phyloP scores from a whole-genome alignment of 345 rosid genomes.

The Populus tremula region DNA sequence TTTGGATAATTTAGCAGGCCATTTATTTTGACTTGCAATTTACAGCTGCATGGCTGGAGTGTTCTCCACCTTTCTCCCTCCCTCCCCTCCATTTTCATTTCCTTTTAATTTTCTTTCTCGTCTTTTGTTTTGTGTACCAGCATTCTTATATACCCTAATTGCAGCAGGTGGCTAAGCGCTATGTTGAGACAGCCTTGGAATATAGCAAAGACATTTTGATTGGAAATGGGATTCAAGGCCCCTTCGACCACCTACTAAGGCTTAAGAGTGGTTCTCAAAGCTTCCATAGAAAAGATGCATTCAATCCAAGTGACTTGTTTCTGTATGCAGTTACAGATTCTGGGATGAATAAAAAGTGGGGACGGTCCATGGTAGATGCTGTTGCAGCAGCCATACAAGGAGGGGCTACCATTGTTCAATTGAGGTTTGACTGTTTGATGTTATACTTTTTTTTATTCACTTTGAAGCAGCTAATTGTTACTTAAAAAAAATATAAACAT shows the following conservation, averaged over 20 bases:
- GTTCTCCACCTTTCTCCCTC: not conserved
- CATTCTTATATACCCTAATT: not conserved
- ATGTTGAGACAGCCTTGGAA: slow-evolving; percentile 51
- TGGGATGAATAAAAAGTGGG: slow-evolving; percentile 79
- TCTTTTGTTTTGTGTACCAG: not conserved
- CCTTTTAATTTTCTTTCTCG: not conserved
- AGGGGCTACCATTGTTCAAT: slow-evolving; percentile 85
- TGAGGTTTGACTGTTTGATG: slow-evolving; percentile 46
- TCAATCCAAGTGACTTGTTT: slow-evolving; percentile 66
- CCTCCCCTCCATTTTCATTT: not conserved
- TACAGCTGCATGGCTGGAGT: not conserved
- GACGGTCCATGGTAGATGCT: slow-evolving; percentile 54
- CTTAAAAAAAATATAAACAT: not conserved
- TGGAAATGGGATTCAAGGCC: slow-evolving; percentile 90
- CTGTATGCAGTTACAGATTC: slow-evolving; percentile 90
- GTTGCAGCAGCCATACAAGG: slow-evolving; percentile 79
- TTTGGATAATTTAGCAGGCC: too few species aligned
- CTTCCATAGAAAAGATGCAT: slow-evolving; percentile 28
- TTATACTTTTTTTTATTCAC: not conserved
- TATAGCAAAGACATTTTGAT: slow-evolving; percentile 78
- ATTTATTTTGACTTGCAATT: not conserved
- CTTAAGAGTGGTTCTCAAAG: slow-evolving; percentile 45
- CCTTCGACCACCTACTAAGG: slow-evolving; percentile 75
- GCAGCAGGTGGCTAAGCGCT: slow-evolving; percentile 75
- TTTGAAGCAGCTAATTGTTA: not conserved